Percentiles rank a stretch among this genome's conserved stretches.
These are phyloP conservation scores for Aureobasidium sp. DNA, from an alignment of 2,329 filamentous ascomycete species.

Conservation along the genomic window DNA sequence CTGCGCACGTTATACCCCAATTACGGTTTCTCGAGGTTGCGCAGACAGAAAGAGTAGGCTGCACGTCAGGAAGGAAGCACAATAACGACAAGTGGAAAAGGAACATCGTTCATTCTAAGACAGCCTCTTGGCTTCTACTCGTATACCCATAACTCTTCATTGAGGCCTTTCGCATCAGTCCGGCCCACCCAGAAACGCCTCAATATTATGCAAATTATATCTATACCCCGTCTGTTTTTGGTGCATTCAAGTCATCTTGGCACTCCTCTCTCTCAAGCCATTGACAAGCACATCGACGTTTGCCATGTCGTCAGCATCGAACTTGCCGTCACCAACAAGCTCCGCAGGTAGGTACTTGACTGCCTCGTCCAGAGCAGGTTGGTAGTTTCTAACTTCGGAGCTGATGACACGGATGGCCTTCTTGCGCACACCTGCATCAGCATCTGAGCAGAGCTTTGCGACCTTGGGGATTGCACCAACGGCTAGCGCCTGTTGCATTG, in stretches of 20 bases:
- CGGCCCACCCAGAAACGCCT: not conserved
- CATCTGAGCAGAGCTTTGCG: slow-evolving; percentile 54
- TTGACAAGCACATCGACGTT: slow-evolving; percentile 52
- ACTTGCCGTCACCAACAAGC: slow-evolving; percentile 43
- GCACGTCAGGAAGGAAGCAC: not conserved
- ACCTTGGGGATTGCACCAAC: slow-evolving; percentile 62
- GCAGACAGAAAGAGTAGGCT: not conserved
- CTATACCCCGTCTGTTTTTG: not conserved
- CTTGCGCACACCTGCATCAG: slow-evolving; percentile 58
- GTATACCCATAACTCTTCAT: not conserved
- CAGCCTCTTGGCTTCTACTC: slow-evolving; percentile 1
- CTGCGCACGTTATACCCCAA: not conserved
- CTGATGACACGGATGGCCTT: slow-evolving; percentile 89
- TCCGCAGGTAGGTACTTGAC: slow-evolving; percentile 60
- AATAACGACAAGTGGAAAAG: not conserved
- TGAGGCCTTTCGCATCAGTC: not conserved
- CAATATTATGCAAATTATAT: not conserved
- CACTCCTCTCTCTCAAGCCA: slow-evolving; percentile 20
- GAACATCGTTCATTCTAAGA: not conserved
- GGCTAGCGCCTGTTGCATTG: slow-evolving; percentile 37
- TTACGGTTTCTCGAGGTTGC: not conserved
- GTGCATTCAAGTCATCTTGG: slow-evolving; percentile 1
- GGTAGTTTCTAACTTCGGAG: slow-evolving; percentile 79
- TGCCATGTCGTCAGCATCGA: slow-evolving; percentile 86
- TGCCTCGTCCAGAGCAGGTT: slow-evolving; percentile 58